Base-by-base conservation (phyloP, 202 grass and related monocot genomes). In the Musa balbisiana region DNA sequence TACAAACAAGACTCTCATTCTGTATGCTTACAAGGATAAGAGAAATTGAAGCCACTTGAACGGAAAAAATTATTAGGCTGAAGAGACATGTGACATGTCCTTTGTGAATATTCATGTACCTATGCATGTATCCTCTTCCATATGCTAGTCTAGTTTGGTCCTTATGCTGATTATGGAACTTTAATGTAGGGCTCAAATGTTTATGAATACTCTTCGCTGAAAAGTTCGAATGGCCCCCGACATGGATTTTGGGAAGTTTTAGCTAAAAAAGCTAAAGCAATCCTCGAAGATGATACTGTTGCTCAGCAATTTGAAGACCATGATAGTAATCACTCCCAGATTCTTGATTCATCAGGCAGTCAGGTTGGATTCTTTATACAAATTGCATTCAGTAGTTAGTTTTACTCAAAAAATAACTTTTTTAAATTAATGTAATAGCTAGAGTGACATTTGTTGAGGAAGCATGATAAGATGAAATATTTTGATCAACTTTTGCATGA, bases 171-270 rank as follows among this genome's bases (percentile, higher is more conserved):
- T 62, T 19, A 2, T 67, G 65, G 16, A 5, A 29, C 27, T 67
- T 67, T 53, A 54, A 74, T 79, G 65, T 17, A 97, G 87, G 86
- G 86, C 17, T 83, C 84, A 11, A 79, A 89, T 52, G 79, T 86
- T 51, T 73, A 84, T 59, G 54, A 87, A 49, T 80, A 86, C 82
- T 85, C 93, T 2, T 89, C 90, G 53, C 76, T 59, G 12, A 87
- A 73, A 22, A 73, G 49, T 58, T 13, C 83, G 1, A 81, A 76
- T 10, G 79, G 83, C 20, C 4, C 65, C 1, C 87, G 83, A 79
- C 84, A 91, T 51, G 88, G 86, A 25, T 87, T 97, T 25, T 97
- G 90, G 93, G 86, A 79, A 1, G 73, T 97, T 52, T 59, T 97
- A 73, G 93, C 90, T 0, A 84, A 80, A 81, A 92, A 91, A 73